These are phyloP conservation scores for Lobosporangium transversale DNA, from an alignment of 192 early-diverging fungal species.

Conservation along the genomic window DNA sequence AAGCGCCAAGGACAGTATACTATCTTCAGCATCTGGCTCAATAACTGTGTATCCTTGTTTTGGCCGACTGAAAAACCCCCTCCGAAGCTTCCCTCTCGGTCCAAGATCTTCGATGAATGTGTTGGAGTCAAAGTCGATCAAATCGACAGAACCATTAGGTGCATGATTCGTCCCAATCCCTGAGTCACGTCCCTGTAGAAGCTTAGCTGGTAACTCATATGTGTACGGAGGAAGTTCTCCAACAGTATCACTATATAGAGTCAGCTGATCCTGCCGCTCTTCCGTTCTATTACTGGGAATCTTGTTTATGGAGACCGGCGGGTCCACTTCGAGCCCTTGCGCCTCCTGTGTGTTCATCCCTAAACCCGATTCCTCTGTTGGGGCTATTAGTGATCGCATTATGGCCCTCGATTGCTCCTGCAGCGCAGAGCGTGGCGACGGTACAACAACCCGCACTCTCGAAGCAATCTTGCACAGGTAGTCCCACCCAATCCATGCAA, in stretches of 20 bases:
- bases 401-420: neutral
- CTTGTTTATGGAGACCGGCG: too few species aligned
- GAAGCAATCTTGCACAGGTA: slow-evolving; percentile 27
- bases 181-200: neutral
- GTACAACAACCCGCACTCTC: neutral
- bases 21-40: slow-evolving; percentile 16
- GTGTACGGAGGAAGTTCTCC: neutral
- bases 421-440: neutral
- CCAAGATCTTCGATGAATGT: neutral
- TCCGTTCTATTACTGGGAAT: too few species aligned
- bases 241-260: too few species aligned
- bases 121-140: neutral
- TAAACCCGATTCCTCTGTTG: too few species aligned
- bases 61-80: too few species aligned
- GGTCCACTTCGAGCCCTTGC: too few species aligned
- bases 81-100: neutral
- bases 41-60: neutral
- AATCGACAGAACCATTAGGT: neutral
- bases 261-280: neutral
- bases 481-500: slow-evolving; percentile 47
- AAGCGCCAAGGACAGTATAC: neutral
- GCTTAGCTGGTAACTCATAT: neutral
- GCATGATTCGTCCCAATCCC: neutral
- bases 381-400: neutral
- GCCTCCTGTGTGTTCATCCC: neutral